Evolutionary conservation across 2,329 filamentous ascomycete species (phyloP), one percentile per base, ranked within the genome.

Genomic region (Fusarium albidum): DNA sequence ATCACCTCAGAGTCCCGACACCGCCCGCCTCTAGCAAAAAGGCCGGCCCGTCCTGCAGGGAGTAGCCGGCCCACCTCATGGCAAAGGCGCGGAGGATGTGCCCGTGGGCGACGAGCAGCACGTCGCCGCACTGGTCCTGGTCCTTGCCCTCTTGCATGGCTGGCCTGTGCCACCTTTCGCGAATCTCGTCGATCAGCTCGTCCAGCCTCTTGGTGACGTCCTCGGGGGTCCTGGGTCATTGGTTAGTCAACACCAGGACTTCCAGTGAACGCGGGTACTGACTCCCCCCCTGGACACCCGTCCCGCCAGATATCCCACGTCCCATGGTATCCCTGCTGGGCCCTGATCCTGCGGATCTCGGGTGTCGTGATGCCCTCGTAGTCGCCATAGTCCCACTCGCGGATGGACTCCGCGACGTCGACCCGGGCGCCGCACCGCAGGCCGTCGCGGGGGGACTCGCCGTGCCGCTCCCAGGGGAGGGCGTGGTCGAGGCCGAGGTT

Each of bases 21-120:
- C 90, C 91, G n/a, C 91, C 91, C 6, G 91, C 90, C 71, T 97
- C 93, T n/a, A 97, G 77, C 56, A 96, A 79, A 70, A 97, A 86
- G 6, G 87, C 84, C 32, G 91, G 89, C 8, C 89, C 92, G 42
- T 92, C 87, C 48, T 85, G 82, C 52, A 97, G 77, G 11, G 84
- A 79, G 76, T 89, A 89, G 0, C 86, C 85, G 1, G 87, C 82
- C 93, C 93, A 97, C 27, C 92, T 82, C 79, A 94, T 91, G 7
- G 93, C 92, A 71, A 97, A 92, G 0, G 91, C 91, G 13, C 93
- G 82, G 46, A 97, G 77, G 50, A 96, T 94, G 75, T 96, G 93
- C 0, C 93, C 93, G 70, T 97, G 93, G 17, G 91, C 93, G 6
- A 97, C 91, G 41, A 96, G 80, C 18, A 83, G 9, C 68, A 78